Percentiles rank a stretch among this genome's conserved stretches.
Conservation (phyloP, 2,329 filamentous ascomycete species). For the Fusarium albidum region DNA sequence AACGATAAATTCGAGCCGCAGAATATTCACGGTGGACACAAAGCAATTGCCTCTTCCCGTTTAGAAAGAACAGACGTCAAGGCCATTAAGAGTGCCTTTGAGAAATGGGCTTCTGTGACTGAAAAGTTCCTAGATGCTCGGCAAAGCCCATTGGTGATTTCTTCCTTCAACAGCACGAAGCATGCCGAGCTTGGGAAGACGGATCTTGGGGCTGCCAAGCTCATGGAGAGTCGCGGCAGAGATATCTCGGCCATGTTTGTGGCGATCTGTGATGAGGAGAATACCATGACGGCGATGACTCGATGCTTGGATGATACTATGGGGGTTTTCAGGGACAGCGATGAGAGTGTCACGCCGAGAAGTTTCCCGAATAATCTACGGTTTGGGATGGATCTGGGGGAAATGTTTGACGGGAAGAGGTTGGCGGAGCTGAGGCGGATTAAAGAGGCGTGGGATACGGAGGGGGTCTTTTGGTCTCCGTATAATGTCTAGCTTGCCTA, state of each 20-base stretch:
- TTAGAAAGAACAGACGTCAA: constrained; percentile 21
- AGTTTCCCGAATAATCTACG: constrained; percentile 36
- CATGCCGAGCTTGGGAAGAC: not conserved
- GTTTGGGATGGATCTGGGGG: constrained; percentile 24
- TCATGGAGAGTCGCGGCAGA: constrained; percentile 36
- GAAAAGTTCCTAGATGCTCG: constrained; percentile 26
- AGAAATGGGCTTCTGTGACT: constrained; percentile 36
- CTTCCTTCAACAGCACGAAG: constrained; percentile 24
- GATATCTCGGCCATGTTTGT: constrained; percentile 16
- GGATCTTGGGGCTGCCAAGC: constrained; percentile 1
- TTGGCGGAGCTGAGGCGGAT: constrained; percentile 27
- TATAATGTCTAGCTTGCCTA: constrained; percentile 19
- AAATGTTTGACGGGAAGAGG: constrained; percentile 29
- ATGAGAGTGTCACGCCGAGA: constrained; percentile 13
- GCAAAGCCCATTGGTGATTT: constrained; percentile 24
- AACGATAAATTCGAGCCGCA: constrained; percentile 35
- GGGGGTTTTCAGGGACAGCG: constrained; percentile 8
- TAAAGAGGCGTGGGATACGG: constrained; percentile 37
- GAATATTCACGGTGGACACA: constrained; percentile 43
- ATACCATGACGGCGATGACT: constrained; percentile 12
- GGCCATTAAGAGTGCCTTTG: constrained; percentile 34
- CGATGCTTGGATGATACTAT: constrained; percentile 19
- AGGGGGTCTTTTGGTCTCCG: constrained; percentile 40
- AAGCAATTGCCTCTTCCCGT: constrained; percentile 37
- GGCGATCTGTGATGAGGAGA: constrained; percentile 18